A percentile compares a stretch with the other conserved stretches of the same genome.
phyloP scores from a whole-genome alignment of 208 protist genomes.

The Leishmania martiniquensis region DNA sequence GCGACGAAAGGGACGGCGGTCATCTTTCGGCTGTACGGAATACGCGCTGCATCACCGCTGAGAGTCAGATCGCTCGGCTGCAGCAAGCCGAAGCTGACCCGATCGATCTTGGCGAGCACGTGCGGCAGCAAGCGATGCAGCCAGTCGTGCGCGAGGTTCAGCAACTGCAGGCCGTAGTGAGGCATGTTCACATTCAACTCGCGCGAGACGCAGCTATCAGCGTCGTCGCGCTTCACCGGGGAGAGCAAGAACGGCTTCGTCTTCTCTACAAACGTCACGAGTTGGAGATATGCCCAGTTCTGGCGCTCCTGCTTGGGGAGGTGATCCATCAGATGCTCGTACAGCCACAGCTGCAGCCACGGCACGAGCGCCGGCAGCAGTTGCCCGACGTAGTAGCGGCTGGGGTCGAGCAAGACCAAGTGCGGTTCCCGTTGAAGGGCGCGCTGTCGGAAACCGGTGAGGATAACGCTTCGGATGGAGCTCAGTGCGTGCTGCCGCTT shows the following conservation, averaged over 20 bases:
- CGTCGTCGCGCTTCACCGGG: constrained; percentile 19
- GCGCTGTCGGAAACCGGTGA: constrained; percentile 58
- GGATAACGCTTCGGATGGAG: constrained; percentile 51
- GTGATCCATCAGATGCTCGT: constrained; percentile 38
- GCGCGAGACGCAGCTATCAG: constrained; percentile 19
- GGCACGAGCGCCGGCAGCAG: constrained; percentile 86
- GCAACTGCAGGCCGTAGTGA: constrained; percentile 71
- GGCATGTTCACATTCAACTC: constrained; percentile 43
- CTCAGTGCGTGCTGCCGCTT: constrained; percentile 20
- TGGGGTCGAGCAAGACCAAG: constrained; percentile 88
- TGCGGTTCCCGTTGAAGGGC: constrained; percentile 91
- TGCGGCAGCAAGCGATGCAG: constrained; percentile 92
- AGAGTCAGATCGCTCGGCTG: constrained; percentile 70
- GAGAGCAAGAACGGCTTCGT: constrained; percentile 44
- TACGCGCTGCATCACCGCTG: constrained; percentile 34
- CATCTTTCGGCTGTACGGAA: constrained; percentile 82
- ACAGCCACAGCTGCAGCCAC: constrained; percentile 92
- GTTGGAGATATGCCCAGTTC: constrained; percentile 10
- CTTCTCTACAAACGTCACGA: constrained; percentile 20
- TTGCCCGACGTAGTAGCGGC: constrained; percentile 80
- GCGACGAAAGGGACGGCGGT: constrained; percentile 96
- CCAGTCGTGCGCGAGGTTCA: constrained; percentile 93
- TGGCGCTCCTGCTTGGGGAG: constrained; percentile 24
- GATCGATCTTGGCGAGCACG: constrained; percentile 94
- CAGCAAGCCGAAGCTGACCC: constrained; percentile 94